Percentiles rank a stretch among this genome's conserved stretches.
Conservation (phyloP, 768 basidiomycete species). For the Leccinum obscurum region DNA sequence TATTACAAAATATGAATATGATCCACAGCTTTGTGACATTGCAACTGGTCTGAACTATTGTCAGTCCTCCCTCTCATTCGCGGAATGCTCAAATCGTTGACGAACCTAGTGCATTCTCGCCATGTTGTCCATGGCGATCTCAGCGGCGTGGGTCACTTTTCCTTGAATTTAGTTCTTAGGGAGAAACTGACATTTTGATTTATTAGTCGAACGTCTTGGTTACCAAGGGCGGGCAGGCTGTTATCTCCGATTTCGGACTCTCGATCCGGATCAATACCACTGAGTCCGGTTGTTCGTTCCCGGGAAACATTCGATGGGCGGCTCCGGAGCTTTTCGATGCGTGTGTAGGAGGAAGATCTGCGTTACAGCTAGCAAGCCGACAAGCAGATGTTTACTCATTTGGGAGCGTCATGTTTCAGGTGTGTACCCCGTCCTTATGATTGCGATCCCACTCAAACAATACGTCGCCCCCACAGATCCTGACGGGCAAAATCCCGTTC, state of each 20-base stretch:
- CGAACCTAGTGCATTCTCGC: constrained; percentile 22
- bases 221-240: constrained; percentile 8
- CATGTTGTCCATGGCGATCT: constrained; percentile 41
- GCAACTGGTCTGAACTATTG: constrained; percentile 26
- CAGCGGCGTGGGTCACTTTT: constrained; percentile 31
- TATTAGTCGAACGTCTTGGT: constrained; percentile 28
- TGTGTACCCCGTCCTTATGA: background rate
- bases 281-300: constrained; percentile 10
- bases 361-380: constrained; percentile 11
- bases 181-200: background rate
- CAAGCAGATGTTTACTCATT: constrained; percentile 31
- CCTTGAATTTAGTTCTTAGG: background rate
- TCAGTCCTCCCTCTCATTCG: constrained; percentile 1
- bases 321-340: constrained; percentile 27
- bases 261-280: constrained; percentile 15
- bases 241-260: constrained; percentile 35
- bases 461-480: constrained; percentile 1
- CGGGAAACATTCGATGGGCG: constrained; percentile 32
- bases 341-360: background rate
- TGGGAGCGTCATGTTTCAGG: constrained; percentile 32
- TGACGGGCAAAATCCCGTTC: constrained; percentile 30
- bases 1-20: background rate
- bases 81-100: background rate
- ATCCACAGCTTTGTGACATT: constrained; percentile 26
- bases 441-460: background rate